A percentile compares a stretch with the other conserved stretches of the same genome.
Conservation (phyloP, 495 filamentous ascomycete species). For the Daldinia concentrica region DNA sequence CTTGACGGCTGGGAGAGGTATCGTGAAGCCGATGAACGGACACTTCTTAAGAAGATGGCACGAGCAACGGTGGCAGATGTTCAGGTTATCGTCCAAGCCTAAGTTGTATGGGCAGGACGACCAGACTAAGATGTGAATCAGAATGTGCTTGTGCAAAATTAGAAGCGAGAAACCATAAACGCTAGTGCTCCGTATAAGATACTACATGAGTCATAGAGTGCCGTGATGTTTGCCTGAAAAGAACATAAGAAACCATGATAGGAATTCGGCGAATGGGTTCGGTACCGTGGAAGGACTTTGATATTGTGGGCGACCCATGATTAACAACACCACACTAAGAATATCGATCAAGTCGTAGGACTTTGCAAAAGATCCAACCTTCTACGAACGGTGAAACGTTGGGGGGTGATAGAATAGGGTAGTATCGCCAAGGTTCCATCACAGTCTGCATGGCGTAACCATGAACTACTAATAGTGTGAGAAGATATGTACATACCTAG, state of each 20-base stretch:
- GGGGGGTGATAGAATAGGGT: conserved; percentile 10
- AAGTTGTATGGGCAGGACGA: background rate
- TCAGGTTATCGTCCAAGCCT: conserved; percentile 56
- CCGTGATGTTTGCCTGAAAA: background rate
- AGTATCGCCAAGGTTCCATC: conserved; percentile 6
- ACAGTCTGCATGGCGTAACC: conserved; percentile 6
- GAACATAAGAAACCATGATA: background rate
- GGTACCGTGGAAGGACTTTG: background rate
- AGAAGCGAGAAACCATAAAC: no score
- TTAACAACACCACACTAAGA: background rate
- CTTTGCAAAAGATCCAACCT: background rate
- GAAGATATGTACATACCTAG: background rate
- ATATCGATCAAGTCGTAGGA: background rate
- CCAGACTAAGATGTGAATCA: background rate
- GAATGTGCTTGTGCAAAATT: background rate
- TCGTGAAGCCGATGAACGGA: conserved; percentile 78
- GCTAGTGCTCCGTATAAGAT: no score
- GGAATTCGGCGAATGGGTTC: background rate
- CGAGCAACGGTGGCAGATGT: conserved; percentile 77
- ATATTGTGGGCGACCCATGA: background rate
- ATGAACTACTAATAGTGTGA: conserved; percentile 1
- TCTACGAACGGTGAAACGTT: background rate
- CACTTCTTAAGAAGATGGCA: conserved; percentile 85
- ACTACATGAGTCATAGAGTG: no score
- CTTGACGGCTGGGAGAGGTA: conserved; percentile 81